Percentiles rank a stretch among this genome's conserved stretches.
Evolutionary conservation across 2,329 filamentous ascomycete species (phyloP).

Genomic region (Hypomyces perniciosus): DNA sequence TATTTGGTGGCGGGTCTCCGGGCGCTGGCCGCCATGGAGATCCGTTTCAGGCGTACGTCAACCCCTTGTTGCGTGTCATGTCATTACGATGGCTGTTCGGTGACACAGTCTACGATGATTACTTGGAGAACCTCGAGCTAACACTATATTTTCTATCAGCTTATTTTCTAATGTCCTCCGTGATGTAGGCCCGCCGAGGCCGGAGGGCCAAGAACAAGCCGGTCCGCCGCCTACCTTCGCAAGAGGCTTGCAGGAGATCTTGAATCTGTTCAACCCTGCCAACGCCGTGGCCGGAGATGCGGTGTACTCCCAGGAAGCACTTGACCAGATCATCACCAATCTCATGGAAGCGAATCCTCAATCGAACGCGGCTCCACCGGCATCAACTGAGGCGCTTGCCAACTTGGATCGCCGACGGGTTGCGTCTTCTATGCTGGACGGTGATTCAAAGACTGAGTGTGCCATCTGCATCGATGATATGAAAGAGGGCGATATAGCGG

Average conservation of each 20-base stretch:
- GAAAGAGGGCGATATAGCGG: slow-evolving; percentile 64
- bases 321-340: slow-evolving; percentile 81
- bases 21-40: slow-evolving; percentile 24
- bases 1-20: slow-evolving; percentile 2
- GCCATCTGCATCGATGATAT: slow-evolving; percentile 93
- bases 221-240: slow-evolving; percentile 21
- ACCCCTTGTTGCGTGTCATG: background rate
- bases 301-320: slow-evolving; percentile 83
- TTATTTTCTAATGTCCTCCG: slow-evolving; percentile 42
- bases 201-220: slow-evolving; percentile 21
- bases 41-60: slow-evolving; percentile 44
- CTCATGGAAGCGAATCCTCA: slow-evolving; percentile 79
- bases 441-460: slow-evolving; percentile 70
- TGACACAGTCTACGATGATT: slow-evolving; percentile 7
- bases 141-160: slow-evolving; percentile 28
- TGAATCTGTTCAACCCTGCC: slow-evolving; percentile 49
- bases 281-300: slow-evolving; percentile 63
- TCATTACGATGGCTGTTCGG: background rate
- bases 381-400: slow-evolving; percentile 67
- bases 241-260: slow-evolving; percentile 44
- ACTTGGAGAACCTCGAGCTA: slow-evolving; percentile 20
- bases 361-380: slow-evolving; percentile 76
- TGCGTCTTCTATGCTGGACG: slow-evolving; percentile 61
- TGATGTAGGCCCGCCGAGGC: slow-evolving; percentile 33
- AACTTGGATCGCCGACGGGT: slow-evolving; percentile 66